Evolutionary conservation across 352 stramenopile species (phyloP), one percentile per base, ranked within the genome.

Genomic region (Sclerospora graminicola): DNA sequence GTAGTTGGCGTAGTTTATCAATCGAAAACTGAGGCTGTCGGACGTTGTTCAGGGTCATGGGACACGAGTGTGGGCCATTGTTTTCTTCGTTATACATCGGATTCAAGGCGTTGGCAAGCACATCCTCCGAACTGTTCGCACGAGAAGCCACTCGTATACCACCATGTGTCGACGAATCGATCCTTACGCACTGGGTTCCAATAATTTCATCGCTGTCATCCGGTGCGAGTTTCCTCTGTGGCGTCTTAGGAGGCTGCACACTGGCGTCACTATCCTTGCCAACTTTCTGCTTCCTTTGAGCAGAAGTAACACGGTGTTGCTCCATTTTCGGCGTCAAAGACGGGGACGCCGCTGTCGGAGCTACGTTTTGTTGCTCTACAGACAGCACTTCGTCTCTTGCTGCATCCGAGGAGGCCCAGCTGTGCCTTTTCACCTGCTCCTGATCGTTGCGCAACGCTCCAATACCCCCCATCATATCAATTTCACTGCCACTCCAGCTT

Each of bases 241-340:
- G 69, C 0, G 73, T 84, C 52, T 82, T 89, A 2, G 69, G 77
- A 4, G 66, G 58, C 14, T 66, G 49, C 7, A 79, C 63, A 32
- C 23, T 18, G 8, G 35, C 32, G 29, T 10, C 35, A 41, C 10
- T 33, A 28, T 48, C 31, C 13, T n/a, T 41, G 32, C 14, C 10
- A 48, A 18, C 1, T 8, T 18, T 19, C 36, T 41, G 38, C 8
- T 49, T 54, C 4, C 32, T 33, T 11, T 46, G 13, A 36, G 8
- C 37, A 15, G 13, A 15, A 46, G 23, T 21, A 35, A 18, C 24
- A 13, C 18, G 32, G 4, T 23, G 31, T 13, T 13, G 36, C 9
- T 50, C 35, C 5, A 23, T 15, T 6, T n/a, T 24, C 5, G 43
- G 5, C 16, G 21, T 16, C 6, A 35, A 44, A 29, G 57, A 58